These are phyloP conservation scores for Lichtheimia hyalospora DNA, from an alignment of 371 early-diverging fungal genomes.

Conservation along the genomic window DNA sequence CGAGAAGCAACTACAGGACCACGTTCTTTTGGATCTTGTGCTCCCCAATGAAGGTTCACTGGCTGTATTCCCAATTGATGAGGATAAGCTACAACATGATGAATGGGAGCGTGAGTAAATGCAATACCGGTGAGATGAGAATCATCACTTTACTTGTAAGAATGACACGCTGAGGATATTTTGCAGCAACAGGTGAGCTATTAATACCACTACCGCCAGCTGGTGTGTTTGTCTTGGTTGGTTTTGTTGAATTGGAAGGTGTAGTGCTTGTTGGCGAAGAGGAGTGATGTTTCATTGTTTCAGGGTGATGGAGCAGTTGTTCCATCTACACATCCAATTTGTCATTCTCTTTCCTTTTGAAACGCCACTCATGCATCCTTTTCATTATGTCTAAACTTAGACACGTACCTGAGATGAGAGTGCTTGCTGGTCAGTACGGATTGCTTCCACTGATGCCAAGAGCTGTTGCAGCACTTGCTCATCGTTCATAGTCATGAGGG, in stretches of 20 bases:
- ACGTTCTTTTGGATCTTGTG: conserved; percentile 67
- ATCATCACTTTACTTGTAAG: conserved; percentile 37
- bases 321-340: conserved; percentile 8
- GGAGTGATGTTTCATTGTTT: background rate
- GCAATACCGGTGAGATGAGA: background rate
- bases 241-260: background rate
- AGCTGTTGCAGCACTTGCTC: conserved; percentile 26
- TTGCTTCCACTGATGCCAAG: conserved; percentile 29
- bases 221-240: background rate
- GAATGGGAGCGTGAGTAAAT: background rate
- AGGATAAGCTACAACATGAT: conserved; percentile 69
- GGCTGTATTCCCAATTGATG: conserved; percentile 87
- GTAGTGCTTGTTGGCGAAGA: conserved; percentile 2
- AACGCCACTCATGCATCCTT: too few relatives aligned
- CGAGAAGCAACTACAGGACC: conserved; percentile 92
- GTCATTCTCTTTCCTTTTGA: background rate
- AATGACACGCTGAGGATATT: conserved; percentile 49
- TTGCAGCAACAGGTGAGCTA: conserved; percentile 1
- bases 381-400: background rate
- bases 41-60: conserved; percentile 84
- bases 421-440: conserved; percentile 26
- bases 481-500: conserved; percentile 6
- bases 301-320: conserved; percentile 8
- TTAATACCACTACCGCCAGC: background rate
- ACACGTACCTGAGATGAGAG: conserved; percentile 27